Conservation (phyloP, 768 basidiomycete species). For the Calocera viscosa region DNA sequence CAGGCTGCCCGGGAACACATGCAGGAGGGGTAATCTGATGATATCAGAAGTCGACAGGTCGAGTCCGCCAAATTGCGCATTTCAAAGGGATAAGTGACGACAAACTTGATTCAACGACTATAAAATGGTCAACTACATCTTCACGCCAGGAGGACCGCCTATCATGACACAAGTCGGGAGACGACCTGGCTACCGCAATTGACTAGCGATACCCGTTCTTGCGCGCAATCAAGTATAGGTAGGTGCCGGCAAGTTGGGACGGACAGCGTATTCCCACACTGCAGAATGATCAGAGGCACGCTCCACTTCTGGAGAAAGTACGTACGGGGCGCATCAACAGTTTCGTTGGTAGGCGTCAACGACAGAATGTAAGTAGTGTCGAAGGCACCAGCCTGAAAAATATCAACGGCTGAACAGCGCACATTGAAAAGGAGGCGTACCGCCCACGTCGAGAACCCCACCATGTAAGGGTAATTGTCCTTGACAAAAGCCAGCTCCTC, state of each 20-base stretch:
- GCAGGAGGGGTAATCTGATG: too few relatives aligned
- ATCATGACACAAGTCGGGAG: too few relatives aligned
- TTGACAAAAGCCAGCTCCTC: slow-evolving; percentile 38
- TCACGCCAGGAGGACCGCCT: too few relatives aligned
- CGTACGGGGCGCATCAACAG: neutral
- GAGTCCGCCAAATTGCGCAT: too few relatives aligned
- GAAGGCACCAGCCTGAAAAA: slow-evolving; percentile 31
- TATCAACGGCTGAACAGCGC: slow-evolving; percentile 12
- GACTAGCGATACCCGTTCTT: too few relatives aligned
- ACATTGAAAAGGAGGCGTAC: slow-evolving; percentile 16
- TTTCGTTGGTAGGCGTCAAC: slow-evolving; percentile 35
- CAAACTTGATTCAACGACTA: too few relatives aligned
- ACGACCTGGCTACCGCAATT: too few relatives aligned
- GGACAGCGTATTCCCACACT: neutral
- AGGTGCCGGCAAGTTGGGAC: neutral
- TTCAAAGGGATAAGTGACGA: too few relatives aligned
- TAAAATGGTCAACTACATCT: too few relatives aligned
- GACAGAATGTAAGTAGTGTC: slow-evolving; percentile 39
- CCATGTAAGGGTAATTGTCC: slow-evolving; percentile 31
- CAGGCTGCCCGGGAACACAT: too few relatives aligned
- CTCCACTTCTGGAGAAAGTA: neutral
- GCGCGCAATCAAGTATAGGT: neutral
- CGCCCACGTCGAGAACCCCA: slow-evolving; percentile 45
- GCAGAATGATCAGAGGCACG: neutral
- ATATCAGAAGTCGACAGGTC: too few relatives aligned